Percentiles rank a stretch among this genome's conserved stretches.
Evolutionary conservation across 2,329 filamentous ascomycete genomes (phyloP).

Genomic region (Alternaria triticimaculans): DNA sequence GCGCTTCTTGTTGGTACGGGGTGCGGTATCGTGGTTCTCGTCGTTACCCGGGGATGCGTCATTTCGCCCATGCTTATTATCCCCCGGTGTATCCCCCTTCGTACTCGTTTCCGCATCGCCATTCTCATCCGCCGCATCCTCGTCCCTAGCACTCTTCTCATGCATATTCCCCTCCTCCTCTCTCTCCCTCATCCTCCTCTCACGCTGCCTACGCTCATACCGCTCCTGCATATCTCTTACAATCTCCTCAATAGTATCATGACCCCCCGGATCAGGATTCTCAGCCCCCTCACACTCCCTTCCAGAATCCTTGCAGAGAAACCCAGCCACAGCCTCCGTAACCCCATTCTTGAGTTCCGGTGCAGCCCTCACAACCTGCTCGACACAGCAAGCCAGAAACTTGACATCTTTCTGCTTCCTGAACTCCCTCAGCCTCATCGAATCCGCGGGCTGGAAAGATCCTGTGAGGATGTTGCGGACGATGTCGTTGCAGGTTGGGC

Average conservation of each 20-base stretch:
- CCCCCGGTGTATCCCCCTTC: no score
- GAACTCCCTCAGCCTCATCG: not conserved
- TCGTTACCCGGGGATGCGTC: no score
- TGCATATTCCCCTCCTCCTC: not conserved
- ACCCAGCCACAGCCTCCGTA: not conserved
- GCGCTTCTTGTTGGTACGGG: not conserved
- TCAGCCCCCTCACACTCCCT: not conserved
- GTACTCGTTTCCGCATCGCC: accelerated
- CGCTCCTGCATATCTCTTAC: not conserved
- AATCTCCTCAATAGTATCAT: not conserved
- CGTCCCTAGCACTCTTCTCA: not conserved
- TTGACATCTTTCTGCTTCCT: not conserved
- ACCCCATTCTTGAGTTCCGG: not conserved
- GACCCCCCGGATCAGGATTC: not conserved
- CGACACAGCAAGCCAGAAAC: not conserved
- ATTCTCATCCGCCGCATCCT: not conserved
- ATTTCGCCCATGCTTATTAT: not conserved
- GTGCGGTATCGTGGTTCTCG: not conserved
- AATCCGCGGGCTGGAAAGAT: not conserved
- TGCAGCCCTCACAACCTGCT: not conserved
- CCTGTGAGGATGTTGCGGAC: slow-evolving; percentile 4
- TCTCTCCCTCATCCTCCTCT: not conserved
- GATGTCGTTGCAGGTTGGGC: slow-evolving; percentile 10
- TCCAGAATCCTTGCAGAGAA: no score
- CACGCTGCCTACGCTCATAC: not conserved